phyloP scores from a whole-genome alignment of 805 yeast species.

The Citeromyces nyonsensis region DNA sequence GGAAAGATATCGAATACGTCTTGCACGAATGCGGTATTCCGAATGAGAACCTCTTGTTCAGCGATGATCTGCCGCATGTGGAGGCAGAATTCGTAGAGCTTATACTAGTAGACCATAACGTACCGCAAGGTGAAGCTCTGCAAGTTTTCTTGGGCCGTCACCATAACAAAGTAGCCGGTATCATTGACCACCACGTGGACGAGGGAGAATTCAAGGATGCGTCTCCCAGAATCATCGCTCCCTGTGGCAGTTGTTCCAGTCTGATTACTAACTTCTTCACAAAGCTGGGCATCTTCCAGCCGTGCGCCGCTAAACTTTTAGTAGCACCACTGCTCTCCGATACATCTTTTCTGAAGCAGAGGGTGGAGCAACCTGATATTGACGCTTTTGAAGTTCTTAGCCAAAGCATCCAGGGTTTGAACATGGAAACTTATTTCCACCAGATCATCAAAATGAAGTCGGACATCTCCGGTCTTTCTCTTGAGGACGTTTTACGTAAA shows the following conservation, averaged over 20 bases:
- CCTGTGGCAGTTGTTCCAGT: constrained; percentile 69
- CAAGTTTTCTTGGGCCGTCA: constrained; percentile 11
- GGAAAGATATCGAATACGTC: constrained; percentile 56
- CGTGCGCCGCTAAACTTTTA: constrained; percentile 5
- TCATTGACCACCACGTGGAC: constrained; percentile 86
- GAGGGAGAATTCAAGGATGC: constrained; percentile 31
- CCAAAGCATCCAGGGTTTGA: constrained; percentile 16
- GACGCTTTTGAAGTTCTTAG: constrained; percentile 13
- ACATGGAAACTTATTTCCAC: constrained; percentile 12
- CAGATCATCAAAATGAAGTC: constrained; percentile 34
- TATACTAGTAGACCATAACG: constrained; percentile 75
- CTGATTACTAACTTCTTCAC: constrained; percentile 55
- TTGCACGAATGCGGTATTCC: constrained; percentile 30
- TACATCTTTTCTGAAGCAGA: constrained; percentile 50
- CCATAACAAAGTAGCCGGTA: constrained; percentile 26
- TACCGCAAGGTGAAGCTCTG: constrained; percentile 33
- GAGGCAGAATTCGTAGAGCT: constrained; percentile 17
- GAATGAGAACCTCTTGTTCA: constrained; percentile 35
- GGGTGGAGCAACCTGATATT: constrained; percentile 47
- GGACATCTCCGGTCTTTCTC: constrained; percentile 43
- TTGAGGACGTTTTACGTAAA: constrained; percentile 53
- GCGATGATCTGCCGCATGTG: constrained; percentile 42
- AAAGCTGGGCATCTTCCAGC: constrained; percentile 7
- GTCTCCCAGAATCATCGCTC: constrained; percentile 42
- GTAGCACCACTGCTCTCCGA: constrained; percentile 65